Evolutionary conservation across 768 basidiomycete species (phyloP).

Genomic region (Lentinula edodes): DNA sequence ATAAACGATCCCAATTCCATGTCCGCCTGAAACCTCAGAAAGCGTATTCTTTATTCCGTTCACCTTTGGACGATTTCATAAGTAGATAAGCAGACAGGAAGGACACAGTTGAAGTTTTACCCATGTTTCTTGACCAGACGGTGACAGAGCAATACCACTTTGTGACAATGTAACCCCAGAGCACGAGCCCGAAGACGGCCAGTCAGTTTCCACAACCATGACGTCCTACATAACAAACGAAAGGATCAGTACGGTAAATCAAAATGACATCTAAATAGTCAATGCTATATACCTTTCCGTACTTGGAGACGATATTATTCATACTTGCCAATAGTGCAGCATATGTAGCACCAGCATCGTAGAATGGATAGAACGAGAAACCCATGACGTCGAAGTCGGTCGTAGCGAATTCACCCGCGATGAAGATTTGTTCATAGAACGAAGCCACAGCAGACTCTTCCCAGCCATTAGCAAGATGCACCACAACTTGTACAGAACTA

Average conservation of each 20-base stretch:
- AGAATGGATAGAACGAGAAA: slow-evolving; percentile 65
- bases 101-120: slow-evolving; percentile 13
- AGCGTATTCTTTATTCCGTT: slow-evolving; percentile 43
- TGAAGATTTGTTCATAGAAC: slow-evolving; percentile 50
- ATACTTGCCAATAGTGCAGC: slow-evolving; percentile 43
- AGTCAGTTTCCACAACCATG: slow-evolving; percentile 62
- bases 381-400: slow-evolving; percentile 53
- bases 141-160: slow-evolving; percentile 32
- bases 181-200: slow-evolving; percentile 41
- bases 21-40: slow-evolving; percentile 39
- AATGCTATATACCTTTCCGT: slow-evolving; percentile 35
- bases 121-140: slow-evolving; percentile 50
- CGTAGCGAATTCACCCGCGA: slow-evolving; percentile 42
- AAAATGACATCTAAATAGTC: background rate
- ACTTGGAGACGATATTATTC: slow-evolving; percentile 41
- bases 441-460: slow-evolving; percentile 35
- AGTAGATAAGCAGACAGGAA: background rate
- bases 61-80: slow-evolving; percentile 1
- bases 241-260: background rate
- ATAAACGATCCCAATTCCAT: slow-evolving; percentile 47
- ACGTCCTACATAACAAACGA: slow-evolving; percentile 33
- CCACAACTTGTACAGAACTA: slow-evolving; percentile 41
- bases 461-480: slow-evolving; percentile 66
- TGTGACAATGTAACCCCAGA: slow-evolving; percentile 29
- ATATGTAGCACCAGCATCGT: slow-evolving; percentile 52